Evolutionary conservation across 495 filamentous ascomycete species (phyloP), one percentile per base, ranked within the genome.

Genomic region (Annulohypoxylon moriforme): DNA sequence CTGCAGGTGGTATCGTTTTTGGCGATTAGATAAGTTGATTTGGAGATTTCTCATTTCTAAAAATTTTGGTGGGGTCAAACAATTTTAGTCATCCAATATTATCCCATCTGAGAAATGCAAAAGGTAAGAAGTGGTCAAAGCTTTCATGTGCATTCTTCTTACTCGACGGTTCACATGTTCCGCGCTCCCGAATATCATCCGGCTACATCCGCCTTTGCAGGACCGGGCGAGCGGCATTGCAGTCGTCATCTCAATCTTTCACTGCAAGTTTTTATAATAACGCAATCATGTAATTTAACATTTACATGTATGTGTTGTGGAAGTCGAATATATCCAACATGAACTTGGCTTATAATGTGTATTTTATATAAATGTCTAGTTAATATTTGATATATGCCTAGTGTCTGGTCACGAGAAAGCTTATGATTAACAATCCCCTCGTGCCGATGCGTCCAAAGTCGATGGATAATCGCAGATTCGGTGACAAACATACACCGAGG

Each of bases 61-160:
- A 71, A 75, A 71, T 67, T 77, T 77, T 75, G 69, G 75, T 77
- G 75, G 75, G 75, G 75, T 75, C 57, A 33, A 70, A 58, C 34
- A 29, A 25, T 64, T 62, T 73, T 69, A 36, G 38, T 40, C 8
- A 20, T 33, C 29, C 16, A 34, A 27, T 27, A 4, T n/a, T 52
- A 7, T 22, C 44, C 22, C 3, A 25, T 22, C 46, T 10, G 2
- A 2, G 2, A 47, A 14, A 36, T 36, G 11, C 14, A n/a, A 13
- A n/a, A 40, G 36, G 25, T 7, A 56, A 31, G 7, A 55, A 31
- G 52, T 68, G 60, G 70, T 42, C 70, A 44, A 52, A 62, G 63
- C 63, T 60, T 59, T 50, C 13, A 46, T 7, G 7, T 58, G 56
- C 65, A 34, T 27, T 53, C 18, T 61, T 61, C 63, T 44, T 18